Evolutionary conservation across 2,329 filamentous ascomycete species (phyloP).

Genomic region (Exophiala sideris): DNA sequence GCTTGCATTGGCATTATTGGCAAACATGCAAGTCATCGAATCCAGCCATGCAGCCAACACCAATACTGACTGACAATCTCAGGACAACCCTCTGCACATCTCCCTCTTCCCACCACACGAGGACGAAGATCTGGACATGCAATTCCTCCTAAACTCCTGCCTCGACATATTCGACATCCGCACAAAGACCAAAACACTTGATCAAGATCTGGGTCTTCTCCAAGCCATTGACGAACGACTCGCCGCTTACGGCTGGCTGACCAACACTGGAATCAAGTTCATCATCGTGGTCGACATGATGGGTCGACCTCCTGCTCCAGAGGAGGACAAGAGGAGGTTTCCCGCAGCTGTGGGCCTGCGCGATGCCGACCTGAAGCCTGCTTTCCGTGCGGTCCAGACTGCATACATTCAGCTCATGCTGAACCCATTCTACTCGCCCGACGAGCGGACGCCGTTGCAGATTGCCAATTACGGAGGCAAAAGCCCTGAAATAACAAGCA

Average conservation of each 20-base stretch:
- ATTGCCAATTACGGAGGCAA: constrained; percentile 43
- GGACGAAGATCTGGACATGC: constrained; percentile 71
- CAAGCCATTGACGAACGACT: constrained; percentile 92
- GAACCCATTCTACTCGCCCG: constrained; percentile 92
- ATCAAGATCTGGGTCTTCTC: constrained; percentile 85
- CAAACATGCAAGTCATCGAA: constrained; percentile 66
- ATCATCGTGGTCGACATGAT: constrained; percentile 89
- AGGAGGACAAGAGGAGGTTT: constrained; percentile 34
- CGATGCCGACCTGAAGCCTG: constrained; percentile 83
- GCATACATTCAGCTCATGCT: constrained; percentile 85
- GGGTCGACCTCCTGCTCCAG: constrained; percentile 55
- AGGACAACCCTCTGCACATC: constrained; percentile 97
- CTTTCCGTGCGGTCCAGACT: constrained; percentile 88
- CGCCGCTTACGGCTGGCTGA: constrained; percentile 92
- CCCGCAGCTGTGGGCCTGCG: constrained; percentile 62
- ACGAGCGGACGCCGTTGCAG: constrained; percentile 67
- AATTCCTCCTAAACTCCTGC: constrained; percentile 82
- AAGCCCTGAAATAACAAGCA: constrained; percentile 71
- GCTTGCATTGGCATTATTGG: constrained; percentile 93
- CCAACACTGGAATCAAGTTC: constrained; percentile 90
- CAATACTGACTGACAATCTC: constrained; percentile 6
- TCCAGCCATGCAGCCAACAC: background rate
- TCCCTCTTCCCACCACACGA: constrained; percentile 78
- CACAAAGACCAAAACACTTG: constrained; percentile 66
- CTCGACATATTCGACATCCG: constrained; percentile 93